Evolutionary conservation across 257 asterid genomes (phyloP).

Genomic region (Solanum dulcamara): DNA sequence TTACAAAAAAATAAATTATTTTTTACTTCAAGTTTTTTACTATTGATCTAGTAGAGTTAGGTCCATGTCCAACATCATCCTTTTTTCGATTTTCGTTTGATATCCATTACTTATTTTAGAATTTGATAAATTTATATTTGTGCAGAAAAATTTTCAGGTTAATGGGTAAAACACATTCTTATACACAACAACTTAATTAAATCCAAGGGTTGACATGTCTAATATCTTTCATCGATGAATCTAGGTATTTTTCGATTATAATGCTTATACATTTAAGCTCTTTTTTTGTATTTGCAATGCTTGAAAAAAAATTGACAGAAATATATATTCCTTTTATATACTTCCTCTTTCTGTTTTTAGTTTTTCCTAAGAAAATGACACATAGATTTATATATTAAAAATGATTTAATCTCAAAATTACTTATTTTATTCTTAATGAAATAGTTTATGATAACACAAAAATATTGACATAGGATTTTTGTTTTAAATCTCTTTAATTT

Average conservation of each 20-base stretch:
- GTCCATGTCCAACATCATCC: background rate
- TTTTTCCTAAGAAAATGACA: background rate
- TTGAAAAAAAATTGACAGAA: background rate
- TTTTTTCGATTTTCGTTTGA: too few relatives aligned
- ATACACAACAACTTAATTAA: background rate
- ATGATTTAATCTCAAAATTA: background rate
- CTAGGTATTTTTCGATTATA: background rate
- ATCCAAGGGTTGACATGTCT: background rate
- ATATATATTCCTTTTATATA: too few relatives aligned
- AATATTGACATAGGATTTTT: background rate
- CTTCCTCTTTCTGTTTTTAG: background rate
- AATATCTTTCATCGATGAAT: background rate
- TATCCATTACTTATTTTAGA: background rate
- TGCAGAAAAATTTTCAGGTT: accelerated
- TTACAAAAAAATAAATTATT: too few relatives aligned
- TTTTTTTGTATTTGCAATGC: too few relatives aligned
- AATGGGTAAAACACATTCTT: background rate
- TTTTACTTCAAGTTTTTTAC: background rate
- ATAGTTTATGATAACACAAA: background rate
- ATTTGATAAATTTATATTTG: background rate
- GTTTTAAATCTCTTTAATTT: background rate
- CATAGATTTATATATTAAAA: background rate
- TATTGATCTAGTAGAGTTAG: background rate
- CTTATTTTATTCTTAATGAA: background rate
- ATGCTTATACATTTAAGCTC: background rate